Percentiles rank a stretch among this genome's conserved stretches.
These are phyloP conservation scores for Bisporella sp. DNA, from an alignment of 2,329 filamentous ascomycete species.

Conservation along the genomic window DNA sequence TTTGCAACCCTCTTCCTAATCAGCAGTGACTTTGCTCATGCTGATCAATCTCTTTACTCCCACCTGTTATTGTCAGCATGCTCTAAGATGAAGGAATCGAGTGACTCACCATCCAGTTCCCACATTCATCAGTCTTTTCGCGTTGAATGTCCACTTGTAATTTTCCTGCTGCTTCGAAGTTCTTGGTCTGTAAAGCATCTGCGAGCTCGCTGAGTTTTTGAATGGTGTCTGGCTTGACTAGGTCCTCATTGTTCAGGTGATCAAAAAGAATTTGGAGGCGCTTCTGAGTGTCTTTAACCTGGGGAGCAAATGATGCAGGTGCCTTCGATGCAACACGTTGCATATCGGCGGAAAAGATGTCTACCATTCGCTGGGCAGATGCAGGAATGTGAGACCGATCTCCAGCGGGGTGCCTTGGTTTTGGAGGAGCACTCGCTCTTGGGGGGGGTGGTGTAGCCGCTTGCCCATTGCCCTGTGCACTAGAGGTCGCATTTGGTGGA, in stretches of 20 bases:
- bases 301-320: conserved; percentile 75
- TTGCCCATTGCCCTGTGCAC: conserved; percentile 13
- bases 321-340: conserved; percentile 81
- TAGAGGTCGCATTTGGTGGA: conserved; percentile 32
- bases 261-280: conserved; percentile 91
- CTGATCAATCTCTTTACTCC: conserved; percentile 71
- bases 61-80: conserved; percentile 47
- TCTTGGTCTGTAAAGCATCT: conserved; percentile 57
- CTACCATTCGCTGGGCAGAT: conserved; percentile 68
- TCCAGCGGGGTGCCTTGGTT: conserved; percentile 67
- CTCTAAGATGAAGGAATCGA: background rate
- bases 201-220: conserved; percentile 58
- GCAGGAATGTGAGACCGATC: conserved; percentile 85
- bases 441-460: conserved; percentile 32
- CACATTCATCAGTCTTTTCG: conserved; percentile 73
- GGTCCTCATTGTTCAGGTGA: conserved; percentile 90
- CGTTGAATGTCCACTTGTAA: conserved; percentile 71
- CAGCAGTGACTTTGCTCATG: conserved; percentile 70
- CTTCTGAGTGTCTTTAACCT: conserved; percentile 92
- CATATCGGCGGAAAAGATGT: conserved; percentile 78
- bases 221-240: conserved; percentile 75
- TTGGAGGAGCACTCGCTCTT: conserved; percentile 39
- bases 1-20: too few relatives aligned
- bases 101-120: conserved; percentile 75
- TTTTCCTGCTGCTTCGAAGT: conserved; percentile 60